Conservation (phyloP, 148 eudicot genomes). For the Linanthus parryae region DNA sequence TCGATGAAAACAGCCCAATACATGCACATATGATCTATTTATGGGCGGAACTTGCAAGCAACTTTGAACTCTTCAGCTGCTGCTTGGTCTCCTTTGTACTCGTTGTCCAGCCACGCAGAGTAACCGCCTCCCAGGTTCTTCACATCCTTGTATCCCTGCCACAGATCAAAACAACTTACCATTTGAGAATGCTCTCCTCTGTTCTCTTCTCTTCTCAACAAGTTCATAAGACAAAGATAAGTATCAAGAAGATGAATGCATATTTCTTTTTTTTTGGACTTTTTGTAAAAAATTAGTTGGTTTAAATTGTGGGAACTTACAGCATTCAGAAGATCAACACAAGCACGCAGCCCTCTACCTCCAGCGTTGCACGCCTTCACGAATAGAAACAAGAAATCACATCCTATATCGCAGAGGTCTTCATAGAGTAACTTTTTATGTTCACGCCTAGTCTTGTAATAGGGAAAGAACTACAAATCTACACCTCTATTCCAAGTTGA, state of each 20-base stretch:
- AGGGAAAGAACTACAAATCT: not conserved
- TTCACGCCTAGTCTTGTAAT: not conserved
- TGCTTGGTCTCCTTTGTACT: not conserved
- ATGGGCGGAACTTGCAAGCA: slow-evolving; percentile 10
- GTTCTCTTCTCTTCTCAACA: not conserved
- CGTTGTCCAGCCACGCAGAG: slow-evolving; percentile 9
- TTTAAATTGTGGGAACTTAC: slow-evolving; percentile 1
- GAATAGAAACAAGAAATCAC: not conserved
- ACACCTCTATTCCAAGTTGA: not conserved
- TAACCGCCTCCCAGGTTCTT: slow-evolving; percentile 11
- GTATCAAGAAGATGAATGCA: not conserved
- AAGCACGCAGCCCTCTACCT: slow-evolving; percentile 8
- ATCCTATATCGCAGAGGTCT: not conserved
- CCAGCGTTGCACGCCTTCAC: slow-evolving; percentile 12
- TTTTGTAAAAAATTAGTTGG: too few relatives aligned
- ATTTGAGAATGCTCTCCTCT: not conserved
- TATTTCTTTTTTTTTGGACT: not conserved
- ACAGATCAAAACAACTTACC: not conserved
- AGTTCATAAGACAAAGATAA: not conserved
- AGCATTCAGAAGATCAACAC: slow-evolving; percentile 10
- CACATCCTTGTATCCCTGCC: slow-evolving; percentile 11
- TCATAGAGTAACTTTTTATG: not conserved
- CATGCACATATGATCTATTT: too few relatives aligned
- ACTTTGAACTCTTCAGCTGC: slow-evolving; percentile 7
- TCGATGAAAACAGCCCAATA: too few relatives aligned